Base-by-base conservation (phyloP, 2,329 filamentous ascomycete species). In the Pseudomassariella vexata region DNA sequence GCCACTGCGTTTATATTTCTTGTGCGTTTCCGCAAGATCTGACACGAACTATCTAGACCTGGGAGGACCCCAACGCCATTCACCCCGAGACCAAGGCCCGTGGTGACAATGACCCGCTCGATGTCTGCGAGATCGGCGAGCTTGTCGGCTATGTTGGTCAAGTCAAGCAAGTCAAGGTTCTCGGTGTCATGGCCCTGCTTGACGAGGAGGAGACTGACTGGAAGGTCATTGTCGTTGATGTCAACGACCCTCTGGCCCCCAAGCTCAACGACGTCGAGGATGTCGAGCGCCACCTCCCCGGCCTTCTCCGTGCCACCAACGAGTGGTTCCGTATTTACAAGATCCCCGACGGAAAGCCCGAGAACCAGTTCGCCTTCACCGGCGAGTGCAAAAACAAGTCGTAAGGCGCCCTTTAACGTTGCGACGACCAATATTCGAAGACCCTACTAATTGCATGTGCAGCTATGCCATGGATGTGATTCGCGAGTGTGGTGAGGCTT, bases 311-410 rank as follows among this genome's bases (percentile, higher is more conserved):
- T 50, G 92, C 92, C 59, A 96, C 90, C 60, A 98, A 98, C 61
- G 92, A 98, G 76, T 98, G 92, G 92, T 98, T 98, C 88, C 88
- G 92, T 66, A 98, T 98, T 79, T 98, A 98, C 84, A 98, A 98
- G 79, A 98, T 98, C 68, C 92, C 92, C 60, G 92, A 98, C 61
- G 92, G 92, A 76, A 98, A 98, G 88, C 89, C 90, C 55, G 92
- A 98, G 84, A 98, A 98, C 81, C 92, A 96, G 73, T 98, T 98
- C 60, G 92, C 92, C 56, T 98, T 98, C 76, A 95, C 89, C 39
- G 92, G 92, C 73, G 92, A 98, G 76, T 96, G 90, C 85, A 98
- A 98, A 84, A 98, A 98, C 82, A 94, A 89, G 81, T 87, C 84
- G 84, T 88, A 50, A 46, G 75, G 50, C 30, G 3, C 4, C 24